Evolutionary conservation across 352 stramenopile genomes (phyloP), one percentile per base, ranked within the genome.

Genomic region (Globisporangium middletonii): DNA sequence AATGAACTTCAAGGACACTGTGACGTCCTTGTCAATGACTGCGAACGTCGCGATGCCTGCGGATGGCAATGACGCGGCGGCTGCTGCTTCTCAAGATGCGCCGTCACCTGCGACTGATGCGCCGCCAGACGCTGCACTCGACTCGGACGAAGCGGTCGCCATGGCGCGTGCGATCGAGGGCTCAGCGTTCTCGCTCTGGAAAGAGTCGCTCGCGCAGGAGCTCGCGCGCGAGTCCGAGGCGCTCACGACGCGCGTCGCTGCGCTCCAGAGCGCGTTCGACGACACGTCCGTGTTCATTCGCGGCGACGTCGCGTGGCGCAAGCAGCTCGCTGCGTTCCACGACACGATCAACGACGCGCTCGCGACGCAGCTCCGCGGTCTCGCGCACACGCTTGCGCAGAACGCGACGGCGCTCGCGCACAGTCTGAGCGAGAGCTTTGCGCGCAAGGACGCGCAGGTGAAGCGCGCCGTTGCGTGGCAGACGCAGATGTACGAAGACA

Each of bases 291-390:
- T 83, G 37, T 81, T 73, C 53, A 80, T 86, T 30, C 74, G 77
- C 7, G 77, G 77, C 26, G 79, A 89, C 28, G 74, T 74, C n/a
- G 70, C 67, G 15, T 89, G 79, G 79, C 70, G 79, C 9, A 81
- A 80, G 57, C 76, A 89, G 50, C 43, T 87, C 16, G 52, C 50
- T 0, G 8, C 46, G 8, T 82, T 83, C 63, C 72, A 86, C 54
- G 72, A 81, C 47, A 65, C 61, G 26, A 56, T 82, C 15, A 79
- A 86, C 46, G 67, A 81, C 16, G 44, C 61, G n/a, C 28, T 89
- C 1, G 55, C 57, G 6, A 28, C 33, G 0, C 62, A 71, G 12
- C 60, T 85, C 28, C 57, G 55, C 4, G 23, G 4, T 1, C 50
- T 87, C 16, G 15, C 48, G 0, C 28, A 27, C 5, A 64, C 53